These are phyloP conservation scores for Kodamaea kaohsiungensis DNA, from an alignment of 805 yeast species.

Conservation along the genomic window DNA sequence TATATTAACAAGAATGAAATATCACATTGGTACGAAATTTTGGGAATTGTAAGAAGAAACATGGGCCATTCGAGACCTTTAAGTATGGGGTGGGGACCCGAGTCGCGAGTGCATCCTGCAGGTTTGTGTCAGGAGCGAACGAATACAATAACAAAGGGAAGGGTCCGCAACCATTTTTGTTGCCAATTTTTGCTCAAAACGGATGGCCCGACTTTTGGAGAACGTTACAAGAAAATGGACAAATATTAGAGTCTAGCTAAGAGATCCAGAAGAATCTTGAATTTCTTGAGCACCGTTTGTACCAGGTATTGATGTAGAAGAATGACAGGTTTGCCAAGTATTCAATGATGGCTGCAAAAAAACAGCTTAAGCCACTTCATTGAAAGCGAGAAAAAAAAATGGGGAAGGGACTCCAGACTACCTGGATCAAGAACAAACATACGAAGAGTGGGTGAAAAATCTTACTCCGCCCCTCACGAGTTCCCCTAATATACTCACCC, in stretches of 20 bases:
- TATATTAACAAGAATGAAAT: not conserved
- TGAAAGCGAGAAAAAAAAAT: not conserved
- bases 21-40: not conserved
- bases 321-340: not conserved
- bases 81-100: not conserved
- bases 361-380: not conserved
- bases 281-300: not conserved
- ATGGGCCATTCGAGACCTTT: not conserved
- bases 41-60: not conserved
- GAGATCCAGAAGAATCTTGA: not conserved
- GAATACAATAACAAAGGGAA: not conserved
- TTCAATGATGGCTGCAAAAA: not conserved
- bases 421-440: not conserved
- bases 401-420: not conserved
- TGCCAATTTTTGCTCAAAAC: not conserved
- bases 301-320: too few species aligned
- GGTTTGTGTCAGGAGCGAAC: constrained; percentile 2
- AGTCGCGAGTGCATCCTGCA: not conserved
- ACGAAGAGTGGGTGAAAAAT: not conserved
- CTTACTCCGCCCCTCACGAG: not conserved
- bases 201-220: not conserved
- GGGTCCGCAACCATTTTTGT: constrained; percentile 1
- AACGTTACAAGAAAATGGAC: not conserved
- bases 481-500: not conserved
- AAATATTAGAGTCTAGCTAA: not conserved